Percentiles rank a stretch among this genome's conserved stretches.
Conservation (phyloP, 129 eudicot species). For the Saussurea involucrata region DNA sequence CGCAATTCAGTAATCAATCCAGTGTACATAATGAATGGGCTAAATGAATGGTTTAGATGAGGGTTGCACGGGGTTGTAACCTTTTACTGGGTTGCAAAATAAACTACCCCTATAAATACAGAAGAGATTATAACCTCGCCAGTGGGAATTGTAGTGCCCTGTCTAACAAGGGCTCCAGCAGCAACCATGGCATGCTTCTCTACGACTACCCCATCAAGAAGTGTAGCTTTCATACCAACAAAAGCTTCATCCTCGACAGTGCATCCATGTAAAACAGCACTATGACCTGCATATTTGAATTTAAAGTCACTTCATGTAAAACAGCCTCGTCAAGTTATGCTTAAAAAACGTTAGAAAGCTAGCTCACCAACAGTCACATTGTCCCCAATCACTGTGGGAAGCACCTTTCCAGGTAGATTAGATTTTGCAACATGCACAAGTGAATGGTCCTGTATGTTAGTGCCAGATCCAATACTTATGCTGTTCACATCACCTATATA, state of each 20-base stretch:
- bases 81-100: too few relatives aligned
- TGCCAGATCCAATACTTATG: conserved; percentile 68
- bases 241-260: conserved; percentile 68
- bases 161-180: conserved; percentile 74
- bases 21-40: too few relatives aligned
- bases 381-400: conserved; percentile 68
- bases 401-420: conserved; percentile 58
- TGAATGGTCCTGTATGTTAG: conserved; percentile 71
- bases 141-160: conserved; percentile 50
- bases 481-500: conserved; percentile 60
- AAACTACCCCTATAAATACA: too few relatives aligned
- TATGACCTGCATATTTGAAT: conserved; percentile 46
- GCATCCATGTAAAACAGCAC: conserved; percentile 78
- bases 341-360: neutral
- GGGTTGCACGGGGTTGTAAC: too few relatives aligned
- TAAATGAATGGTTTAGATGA: too few relatives aligned
- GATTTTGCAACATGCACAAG: conserved; percentile 73
- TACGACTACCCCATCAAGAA: conserved; percentile 68
- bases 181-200: conserved; percentile 76
- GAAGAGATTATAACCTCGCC: conserved; percentile 48
- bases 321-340: neutral
- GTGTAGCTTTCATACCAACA: conserved; percentile 66
- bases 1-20: too few relatives aligned
- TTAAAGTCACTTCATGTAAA: neutral
- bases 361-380: conserved; percentile 67